These are phyloP conservation scores for Ochetophila trinervis DNA, from an alignment of 306 rosid genomes.

Conservation along the genomic window DNA sequence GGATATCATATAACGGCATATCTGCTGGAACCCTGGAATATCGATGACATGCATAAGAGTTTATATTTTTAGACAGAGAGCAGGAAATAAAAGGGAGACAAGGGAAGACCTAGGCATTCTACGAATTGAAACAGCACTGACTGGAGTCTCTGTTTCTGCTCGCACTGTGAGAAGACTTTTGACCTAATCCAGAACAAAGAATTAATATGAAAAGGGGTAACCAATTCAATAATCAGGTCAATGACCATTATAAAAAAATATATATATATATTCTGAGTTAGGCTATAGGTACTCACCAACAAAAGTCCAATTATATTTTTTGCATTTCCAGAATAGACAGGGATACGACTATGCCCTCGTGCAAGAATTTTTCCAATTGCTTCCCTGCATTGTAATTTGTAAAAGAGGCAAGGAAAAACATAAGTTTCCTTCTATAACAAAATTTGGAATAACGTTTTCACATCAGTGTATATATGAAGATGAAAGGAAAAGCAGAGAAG, in stretches of 20 bases:
- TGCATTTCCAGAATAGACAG: constrained; percentile 45
- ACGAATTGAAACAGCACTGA: constrained; percentile 47
- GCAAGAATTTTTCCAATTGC: constrained; percentile 60
- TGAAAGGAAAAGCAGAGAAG: background rate
- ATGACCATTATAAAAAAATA: background rate
- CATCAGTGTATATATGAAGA: background rate
- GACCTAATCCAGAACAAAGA: constrained; percentile 35
- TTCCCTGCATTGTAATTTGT: constrained; percentile 32
- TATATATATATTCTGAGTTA: background rate
- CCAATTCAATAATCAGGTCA: constrained; percentile 4
- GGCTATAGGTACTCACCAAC: constrained; percentile 23
- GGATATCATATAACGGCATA: constrained; percentile 91
- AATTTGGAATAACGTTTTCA: background rate
- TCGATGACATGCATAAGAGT: constrained; percentile 14
- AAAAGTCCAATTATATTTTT: constrained; percentile 50
- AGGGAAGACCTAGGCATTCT: constrained; percentile 41
- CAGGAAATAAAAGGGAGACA: background rate
- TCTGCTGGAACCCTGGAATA: constrained; percentile 75
- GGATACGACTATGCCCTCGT: constrained; percentile 54
- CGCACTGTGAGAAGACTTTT: constrained; percentile 55
- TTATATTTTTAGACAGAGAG: background rate
- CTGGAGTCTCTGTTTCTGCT: constrained; percentile 55
- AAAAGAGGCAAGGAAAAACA: background rate
- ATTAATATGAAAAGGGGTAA: background rate
- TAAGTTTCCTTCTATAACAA: background rate